Conservation (phyloP, 2,329 filamentous ascomycete genomes). For the Venturia pyrina region DNA sequence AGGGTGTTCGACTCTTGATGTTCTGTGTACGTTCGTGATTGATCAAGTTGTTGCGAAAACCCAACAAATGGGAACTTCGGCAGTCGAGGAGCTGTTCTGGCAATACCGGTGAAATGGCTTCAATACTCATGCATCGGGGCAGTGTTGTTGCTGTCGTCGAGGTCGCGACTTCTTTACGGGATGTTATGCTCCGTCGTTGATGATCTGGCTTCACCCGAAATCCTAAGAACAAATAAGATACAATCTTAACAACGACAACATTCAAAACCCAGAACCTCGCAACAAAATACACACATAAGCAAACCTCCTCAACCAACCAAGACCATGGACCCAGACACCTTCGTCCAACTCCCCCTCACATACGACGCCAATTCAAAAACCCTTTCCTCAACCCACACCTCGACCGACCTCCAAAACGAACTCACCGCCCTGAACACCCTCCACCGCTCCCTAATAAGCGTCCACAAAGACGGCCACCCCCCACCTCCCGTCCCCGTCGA, state of each 20-base stretch:
- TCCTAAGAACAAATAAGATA: no score
- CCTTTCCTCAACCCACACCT: conserved; percentile 42
- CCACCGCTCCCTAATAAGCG: conserved; percentile 60
- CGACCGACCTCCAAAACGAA: conserved; percentile 30
- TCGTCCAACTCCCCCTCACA: conserved; percentile 70
- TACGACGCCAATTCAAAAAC: conserved; percentile 77
- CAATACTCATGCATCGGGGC: no score
- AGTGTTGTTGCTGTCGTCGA: background rate
- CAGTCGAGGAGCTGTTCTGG: no score
- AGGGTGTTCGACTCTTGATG: background rate
- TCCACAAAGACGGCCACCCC: conserved; percentile 38
- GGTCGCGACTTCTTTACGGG: no score
- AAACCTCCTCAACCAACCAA: background rate
- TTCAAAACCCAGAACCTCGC: background rate
- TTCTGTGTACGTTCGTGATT: no score
- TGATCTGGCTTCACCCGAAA: background rate
- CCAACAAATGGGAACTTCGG: no score
- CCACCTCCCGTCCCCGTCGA: conserved; percentile 85
- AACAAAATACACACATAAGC: background rate
- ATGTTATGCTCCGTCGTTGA: background rate
- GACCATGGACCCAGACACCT: conserved; percentile 37
- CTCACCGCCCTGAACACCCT: conserved; percentile 68
- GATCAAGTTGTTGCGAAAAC: no score
- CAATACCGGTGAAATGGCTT: no score
- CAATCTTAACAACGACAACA: no score